Evolutionary conservation across 805 yeast species (phyloP), one percentile per base, ranked within the genome.

Genomic region (Starmerella powellii): DNA sequence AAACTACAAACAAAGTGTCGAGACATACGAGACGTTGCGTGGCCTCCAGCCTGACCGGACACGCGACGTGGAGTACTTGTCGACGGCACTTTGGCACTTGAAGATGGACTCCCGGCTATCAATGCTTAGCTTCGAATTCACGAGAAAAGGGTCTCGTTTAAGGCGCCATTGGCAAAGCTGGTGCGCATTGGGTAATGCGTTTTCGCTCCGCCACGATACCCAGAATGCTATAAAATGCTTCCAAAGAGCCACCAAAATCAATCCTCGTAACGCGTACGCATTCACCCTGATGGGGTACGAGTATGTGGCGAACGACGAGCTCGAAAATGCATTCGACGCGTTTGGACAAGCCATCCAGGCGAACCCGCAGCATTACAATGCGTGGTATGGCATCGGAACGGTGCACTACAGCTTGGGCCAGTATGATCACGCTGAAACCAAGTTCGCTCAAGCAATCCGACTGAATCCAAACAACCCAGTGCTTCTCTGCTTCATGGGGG

Each of bases 221-320:
- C 91, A 82, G 49, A 93, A 83, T 58, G 94, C 97, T 0, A 76
- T 88, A 26, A 76, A 75, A 53, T 85, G 94, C 56, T 87, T 91
- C 62, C 76, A 76, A 48, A 75, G 84, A 44, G 87, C 96, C 2
- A 71, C 75, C 2, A 74, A 74, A 41, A 57, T 82, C 13, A 79
- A 80, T 56, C 74, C 76, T 6, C 66, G 66, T 13, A 82, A 82
- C 58, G 79, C 91, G 0, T 88, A 88, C 58, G 95, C 95, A 0
- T 82, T 83, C 57, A 87, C 97, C 1, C 67, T 91, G 44, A 85
- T 82, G 63, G 99, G 96, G 0, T 97, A 91, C 59, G 99, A 91
- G 61, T 76, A 74, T 56, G 74, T 84, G 27, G 72, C 88, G 2
- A 84, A 75, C 54, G 98, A 93, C 63, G 86, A 93, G 29, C 83